Conservation (phyloP, 805 yeast species). For the Candida railenensis region DNA sequence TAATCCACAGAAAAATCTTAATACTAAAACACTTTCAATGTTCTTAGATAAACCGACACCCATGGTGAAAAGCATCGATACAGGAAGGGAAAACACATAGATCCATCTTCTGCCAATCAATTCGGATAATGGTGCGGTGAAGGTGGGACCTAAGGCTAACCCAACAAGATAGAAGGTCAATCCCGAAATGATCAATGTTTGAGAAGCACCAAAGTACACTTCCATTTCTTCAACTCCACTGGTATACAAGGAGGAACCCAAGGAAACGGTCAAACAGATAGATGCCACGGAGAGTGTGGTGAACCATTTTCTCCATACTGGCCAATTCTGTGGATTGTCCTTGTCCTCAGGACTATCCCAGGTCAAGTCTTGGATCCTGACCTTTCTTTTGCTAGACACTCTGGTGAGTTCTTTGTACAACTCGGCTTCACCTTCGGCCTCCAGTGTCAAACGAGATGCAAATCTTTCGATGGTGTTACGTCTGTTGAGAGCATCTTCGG, state of each 20-base stretch:
- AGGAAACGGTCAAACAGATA: conserved; percentile 65
- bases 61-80: conserved; percentile 70
- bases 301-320: conserved; percentile 59
- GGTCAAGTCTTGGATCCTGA: conserved; percentile 23
- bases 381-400: conserved; percentile 6
- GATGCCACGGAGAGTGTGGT: conserved; percentile 64
- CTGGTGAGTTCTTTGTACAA: conserved; percentile 5
- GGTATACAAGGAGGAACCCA: conserved; percentile 74
- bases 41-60: conserved; percentile 68
- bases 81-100: conserved; percentile 57
- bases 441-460: conserved; percentile 16
- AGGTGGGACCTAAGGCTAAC: conserved; percentile 66
- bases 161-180: conserved; percentile 70
- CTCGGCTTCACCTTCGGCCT: conserved; percentile 15
- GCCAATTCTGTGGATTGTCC: conserved; percentile 71
- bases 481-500: conserved; percentile 16
- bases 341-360: conserved; percentile 67
- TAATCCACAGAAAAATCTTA: conserved; percentile 73
- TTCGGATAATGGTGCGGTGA: conserved; percentile 74
- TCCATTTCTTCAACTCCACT: conserved; percentile 59
- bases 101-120: conserved; percentile 65
- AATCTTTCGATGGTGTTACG: conserved; percentile 18
- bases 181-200: conserved; percentile 65
- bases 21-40: conserved; percentile 59
- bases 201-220: conserved; percentile 48